These are phyloP conservation scores for Sordariomycetes sp. DNA, from an alignment of 2,329 filamentous ascomycete species.

Conservation along the genomic window DNA sequence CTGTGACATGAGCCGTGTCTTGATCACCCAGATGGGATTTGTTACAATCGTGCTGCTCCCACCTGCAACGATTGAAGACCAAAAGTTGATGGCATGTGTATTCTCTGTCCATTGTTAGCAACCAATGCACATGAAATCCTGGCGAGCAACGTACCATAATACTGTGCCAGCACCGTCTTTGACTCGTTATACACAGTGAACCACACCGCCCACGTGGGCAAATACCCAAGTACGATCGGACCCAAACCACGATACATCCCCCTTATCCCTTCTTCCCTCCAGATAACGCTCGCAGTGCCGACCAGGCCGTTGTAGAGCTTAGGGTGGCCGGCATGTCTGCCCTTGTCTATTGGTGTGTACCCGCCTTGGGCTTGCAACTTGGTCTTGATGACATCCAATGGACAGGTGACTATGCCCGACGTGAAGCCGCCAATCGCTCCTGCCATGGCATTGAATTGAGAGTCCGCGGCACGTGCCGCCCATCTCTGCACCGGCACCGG, in stretches of 20 bases:
- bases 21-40: constrained; percentile 99
- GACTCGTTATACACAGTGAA: constrained; percentile 92
- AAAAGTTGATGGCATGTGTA: constrained; percentile 70
- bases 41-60: constrained; percentile 89
- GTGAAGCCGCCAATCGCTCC: constrained; percentile 87
- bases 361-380: constrained; percentile 94
- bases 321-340: constrained; percentile 36
- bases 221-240: constrained; percentile 88
- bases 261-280: constrained; percentile 76
- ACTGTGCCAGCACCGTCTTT: constrained; percentile 62
- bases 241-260: constrained; percentile 91
- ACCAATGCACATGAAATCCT: not conserved
- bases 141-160: constrained; percentile 42
- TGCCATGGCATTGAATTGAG: constrained; percentile 71
- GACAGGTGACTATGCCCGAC: constrained; percentile 90
- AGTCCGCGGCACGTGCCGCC: constrained; percentile 46
- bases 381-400: constrained; percentile 97
- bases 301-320: constrained; percentile 77
- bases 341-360: constrained; percentile 48
- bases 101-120: constrained; percentile 45
- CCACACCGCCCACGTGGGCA: constrained; percentile 98
- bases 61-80: constrained; percentile 84
- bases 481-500: constrained; percentile 44
- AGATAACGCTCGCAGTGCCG: constrained; percentile 79
- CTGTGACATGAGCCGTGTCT: constrained; percentile 96